Evolutionary conservation across 2,329 filamentous ascomycete species (phyloP), one percentile per base, ranked within the genome.

Genomic region (Alternaria angustiovoidea): DNA sequence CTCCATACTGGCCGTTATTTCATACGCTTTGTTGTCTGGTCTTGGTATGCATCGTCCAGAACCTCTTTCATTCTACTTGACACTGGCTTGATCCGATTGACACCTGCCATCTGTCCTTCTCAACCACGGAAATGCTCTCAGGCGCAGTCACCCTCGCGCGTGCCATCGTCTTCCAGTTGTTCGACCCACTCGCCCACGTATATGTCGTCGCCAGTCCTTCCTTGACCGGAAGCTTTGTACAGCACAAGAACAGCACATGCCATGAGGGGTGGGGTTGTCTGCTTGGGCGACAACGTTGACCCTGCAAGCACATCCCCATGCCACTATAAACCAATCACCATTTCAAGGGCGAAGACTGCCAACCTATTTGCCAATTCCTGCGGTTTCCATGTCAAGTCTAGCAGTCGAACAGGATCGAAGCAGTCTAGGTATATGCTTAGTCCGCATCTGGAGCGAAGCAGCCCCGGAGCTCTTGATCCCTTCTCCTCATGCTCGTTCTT

Each of bases 161-260:
- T 46, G 44, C 32, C 30, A 24, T 51, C 20, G 30, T 48, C 53
- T 57, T 36, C 51, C 14, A 47, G 7, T 26, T 59, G 44, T 28
- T 52, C 16, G 53, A 32, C 41, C 57, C 57, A 59, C 51, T 49
- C 43, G 56, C 56, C 56, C 28, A 54, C 28, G 26, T 20, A 22
- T n/a, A 20, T 43, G 22, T 42, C 16, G 36, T 36, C 52, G 47
- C 34, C 53, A 49, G 36, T 38, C 46, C 22, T 49, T 51, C 49
- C 49, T 41, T 38, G 49, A 51, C 34, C 18, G 34, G 22, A 46
- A 39, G 47, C 34, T 51, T 57, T 56, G 53, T 49, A 51, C 53
- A 57, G 44, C 41, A 34, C 53, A 60, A 57, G 47, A 60, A 60
- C 57, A 60, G 48, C 57, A 42, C 57, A 60, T 51, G 47, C 47